Conservation (phyloP, 106 monocot genomes). For the Hemerocallis citrina region DNA sequence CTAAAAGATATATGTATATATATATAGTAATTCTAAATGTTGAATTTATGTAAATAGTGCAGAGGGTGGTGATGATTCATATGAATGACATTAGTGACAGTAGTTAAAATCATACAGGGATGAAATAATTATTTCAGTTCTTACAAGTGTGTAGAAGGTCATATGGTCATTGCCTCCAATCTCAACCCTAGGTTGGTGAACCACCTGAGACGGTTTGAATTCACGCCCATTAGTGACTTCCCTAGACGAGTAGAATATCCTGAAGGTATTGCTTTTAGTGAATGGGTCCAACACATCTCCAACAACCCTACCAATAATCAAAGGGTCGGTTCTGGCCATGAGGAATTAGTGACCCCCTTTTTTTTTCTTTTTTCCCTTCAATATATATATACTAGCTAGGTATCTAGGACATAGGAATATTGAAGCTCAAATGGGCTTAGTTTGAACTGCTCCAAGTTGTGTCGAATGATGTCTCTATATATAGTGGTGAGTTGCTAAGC, state of each 20-base stretch:
- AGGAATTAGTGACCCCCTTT: too few species aligned
- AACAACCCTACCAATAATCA: slow-evolving; percentile 41
- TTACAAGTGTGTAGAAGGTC: slow-evolving; percentile 49
- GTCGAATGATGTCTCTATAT: background rate
- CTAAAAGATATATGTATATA: too few species aligned
- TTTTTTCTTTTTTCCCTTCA: too few species aligned
- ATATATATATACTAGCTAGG: too few species aligned
- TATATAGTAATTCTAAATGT: too few species aligned
- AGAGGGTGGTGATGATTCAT: too few species aligned
- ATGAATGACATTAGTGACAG: too few species aligned
- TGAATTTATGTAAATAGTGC: too few species aligned
- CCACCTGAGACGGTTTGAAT: slow-evolving; percentile 32
- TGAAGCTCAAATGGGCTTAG: too few species aligned
- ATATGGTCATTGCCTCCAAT: slow-evolving; percentile 44
- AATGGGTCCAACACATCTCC: slow-evolving; percentile 52
- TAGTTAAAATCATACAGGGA: too few species aligned
- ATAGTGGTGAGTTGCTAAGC: background rate
- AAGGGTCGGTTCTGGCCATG: slow-evolving; percentile 27
- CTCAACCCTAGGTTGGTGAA: slow-evolving; percentile 35
- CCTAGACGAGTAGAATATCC: slow-evolving; percentile 24
- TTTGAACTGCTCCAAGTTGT: background rate
- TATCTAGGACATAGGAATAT: background rate
- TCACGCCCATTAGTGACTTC: slow-evolving; percentile 41
- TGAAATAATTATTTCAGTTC: background rate
- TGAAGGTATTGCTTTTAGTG: slow-evolving; percentile 16